Evolutionary conservation across 768 basidiomycete genomes (phyloP), one percentile per base, ranked within the genome.

Genomic region (Lentinula aciculospora): DNA sequence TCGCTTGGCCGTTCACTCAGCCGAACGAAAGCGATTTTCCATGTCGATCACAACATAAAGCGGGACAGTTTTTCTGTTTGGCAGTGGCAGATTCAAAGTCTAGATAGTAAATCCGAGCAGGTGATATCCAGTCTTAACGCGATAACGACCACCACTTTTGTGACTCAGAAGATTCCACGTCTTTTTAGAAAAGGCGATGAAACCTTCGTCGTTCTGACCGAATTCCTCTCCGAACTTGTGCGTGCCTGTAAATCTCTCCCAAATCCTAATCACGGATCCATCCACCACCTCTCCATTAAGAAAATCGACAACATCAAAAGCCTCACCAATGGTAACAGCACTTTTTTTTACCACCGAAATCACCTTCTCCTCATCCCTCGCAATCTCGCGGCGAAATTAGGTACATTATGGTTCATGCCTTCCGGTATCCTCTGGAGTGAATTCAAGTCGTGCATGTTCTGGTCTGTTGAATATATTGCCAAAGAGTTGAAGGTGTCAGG

Each of bases 81-180:
- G n/a, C n/a, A n/a, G n/a, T n/a, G n/a, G n/a, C n/a, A n/a, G n/a
- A n/a, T n/a, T n/a, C n/a, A n/a, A n/a, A n/a, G n/a, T n/a, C n/a
- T n/a, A 86, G 0, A 76, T 88, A 29, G 76, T 88, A 13, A 65
- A 92, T 72, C 72, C 45, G 76, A 75, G 9, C 86, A 88, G 66
- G 67, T 92, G 55, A 84, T 88, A 17, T 89, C 90, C 64, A 88
- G 88, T 0, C 63, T 87, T 0, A 60, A 78, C 0, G 60, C 76
- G 1, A 72, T 83, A n/a, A 75, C 76, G 1, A 80, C 74, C 0
- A 78, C 78, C 0, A 67, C 68, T 0, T 76, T 75, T 60, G n/a
- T n/a, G 65, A 61, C 10, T 54, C 60, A 4, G 64, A 71, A 8
- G 63, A 78, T 3, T 56, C 61, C 0, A 66, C 59, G 6, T 67